Evolutionary conservation across 1,284 basidiomycete species (phyloP).

Genomic region (Boletus coffeatus): DNA sequence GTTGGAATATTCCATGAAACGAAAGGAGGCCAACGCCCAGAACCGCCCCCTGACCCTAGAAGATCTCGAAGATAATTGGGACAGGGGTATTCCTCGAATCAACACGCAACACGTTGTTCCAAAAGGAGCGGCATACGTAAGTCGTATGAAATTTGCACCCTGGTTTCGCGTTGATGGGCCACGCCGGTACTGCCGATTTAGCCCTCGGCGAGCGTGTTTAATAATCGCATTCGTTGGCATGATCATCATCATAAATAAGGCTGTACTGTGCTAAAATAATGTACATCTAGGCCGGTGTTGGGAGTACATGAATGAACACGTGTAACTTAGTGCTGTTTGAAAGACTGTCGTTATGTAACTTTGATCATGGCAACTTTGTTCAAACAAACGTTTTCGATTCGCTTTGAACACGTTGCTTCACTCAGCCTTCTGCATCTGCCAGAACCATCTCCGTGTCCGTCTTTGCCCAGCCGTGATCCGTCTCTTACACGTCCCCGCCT

Average conservation of each 20-base stretch:
- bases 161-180: background rate
- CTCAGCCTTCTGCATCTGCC: background rate
- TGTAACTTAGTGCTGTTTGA: background rate
- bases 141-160: too few species aligned
- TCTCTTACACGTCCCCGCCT: too few species aligned
- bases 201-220: background rate
- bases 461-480: too few species aligned
- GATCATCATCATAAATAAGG: background rate
- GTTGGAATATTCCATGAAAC: too few species aligned
- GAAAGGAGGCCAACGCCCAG: too few species aligned
- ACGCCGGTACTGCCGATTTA: background rate
- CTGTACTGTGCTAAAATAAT: background rate
- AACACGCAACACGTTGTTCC: too few species aligned
- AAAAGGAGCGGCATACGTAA: too few species aligned
- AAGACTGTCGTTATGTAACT: background rate
- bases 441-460: too few species aligned
- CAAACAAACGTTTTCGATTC: background rate
- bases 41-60: conserved; percentile 44
- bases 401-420: background rate
- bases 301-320: background rate
- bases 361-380: background rate
- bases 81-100: too few species aligned
- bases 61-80: conserved; percentile 75
- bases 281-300: background rate
- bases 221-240: background rate